Percentiles rank a stretch among this genome's conserved stretches.
Evolutionary conservation across 1,139 yeast species (phyloP).

Genomic region (Suhomyces guaymorum): DNA sequence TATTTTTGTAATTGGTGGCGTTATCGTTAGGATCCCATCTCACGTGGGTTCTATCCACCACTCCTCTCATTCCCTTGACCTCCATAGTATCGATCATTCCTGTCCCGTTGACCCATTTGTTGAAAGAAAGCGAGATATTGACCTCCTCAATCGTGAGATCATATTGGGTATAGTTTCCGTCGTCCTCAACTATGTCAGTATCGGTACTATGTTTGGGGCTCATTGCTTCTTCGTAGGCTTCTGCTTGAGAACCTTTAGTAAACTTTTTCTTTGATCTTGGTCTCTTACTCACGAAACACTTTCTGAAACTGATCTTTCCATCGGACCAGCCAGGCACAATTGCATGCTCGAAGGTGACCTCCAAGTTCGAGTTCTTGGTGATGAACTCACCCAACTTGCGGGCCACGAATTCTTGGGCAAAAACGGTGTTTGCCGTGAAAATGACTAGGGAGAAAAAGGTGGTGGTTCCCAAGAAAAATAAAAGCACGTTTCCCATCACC

Average conservation of each 20-base stretch:
- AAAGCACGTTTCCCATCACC: conserved; percentile 77
- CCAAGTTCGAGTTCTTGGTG: conserved; percentile 81
- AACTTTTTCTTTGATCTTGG: conserved; percentile 60
- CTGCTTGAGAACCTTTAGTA: conserved; percentile 73
- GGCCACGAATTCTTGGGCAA: conserved; percentile 89
- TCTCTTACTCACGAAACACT: conserved; percentile 83
- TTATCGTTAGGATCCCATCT: conserved; percentile 80
- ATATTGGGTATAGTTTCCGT: conserved; percentile 94
- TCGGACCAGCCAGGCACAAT: conserved; percentile 94
- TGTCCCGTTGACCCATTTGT: conserved; percentile 86
- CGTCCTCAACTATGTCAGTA: conserved; percentile 51
- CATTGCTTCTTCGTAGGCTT: conserved; percentile 54
- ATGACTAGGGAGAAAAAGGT: conserved; percentile 80
- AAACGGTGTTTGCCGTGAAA: conserved; percentile 79
- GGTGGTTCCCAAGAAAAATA: conserved; percentile 84
- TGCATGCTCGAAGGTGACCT: conserved; percentile 89
- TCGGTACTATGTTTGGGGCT: conserved; percentile 25
- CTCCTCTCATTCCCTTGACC: conserved; percentile 84
- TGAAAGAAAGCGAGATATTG: conserved; percentile 74
- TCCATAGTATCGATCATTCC: conserved; percentile 86
- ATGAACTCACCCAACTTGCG: conserved; percentile 75
- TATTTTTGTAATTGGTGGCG: conserved; percentile 75
- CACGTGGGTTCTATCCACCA: conserved; percentile 87
- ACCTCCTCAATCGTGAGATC: conserved; percentile 88
- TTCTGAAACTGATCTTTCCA: conserved; percentile 79